Percentiles rank a stretch among this genome's conserved stretches.
phyloP scores from a whole-genome alignment of 306 rosid species.

The Citrullus amarus region DNA sequence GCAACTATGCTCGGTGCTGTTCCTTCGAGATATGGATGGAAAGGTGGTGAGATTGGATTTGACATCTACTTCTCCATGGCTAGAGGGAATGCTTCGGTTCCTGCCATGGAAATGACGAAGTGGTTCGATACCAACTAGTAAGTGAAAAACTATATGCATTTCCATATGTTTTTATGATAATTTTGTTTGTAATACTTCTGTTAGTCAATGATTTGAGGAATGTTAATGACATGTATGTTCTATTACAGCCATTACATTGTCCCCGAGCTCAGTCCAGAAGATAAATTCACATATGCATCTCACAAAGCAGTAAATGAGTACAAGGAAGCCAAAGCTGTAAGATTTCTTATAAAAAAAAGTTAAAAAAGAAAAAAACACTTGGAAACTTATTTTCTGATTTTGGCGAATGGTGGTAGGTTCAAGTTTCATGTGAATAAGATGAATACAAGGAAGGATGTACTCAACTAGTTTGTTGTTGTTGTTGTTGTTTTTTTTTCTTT shows the following conservation, averaged over 20 bases:
- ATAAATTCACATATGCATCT: conserved; percentile 67
- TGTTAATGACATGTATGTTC: neutral
- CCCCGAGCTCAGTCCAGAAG: conserved; percentile 73
- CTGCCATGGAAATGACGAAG: conserved; percentile 91
- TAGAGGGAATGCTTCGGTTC: conserved; percentile 63
- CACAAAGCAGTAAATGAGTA: conserved; percentile 78
- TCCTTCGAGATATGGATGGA: conserved; percentile 65
- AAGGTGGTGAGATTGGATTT: conserved; percentile 56
- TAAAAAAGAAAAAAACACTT: neutral
- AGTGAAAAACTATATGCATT: conserved; percentile 20
- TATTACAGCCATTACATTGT: conserved; percentile 70
- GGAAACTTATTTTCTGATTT: neutral
- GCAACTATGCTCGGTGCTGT: conserved; percentile 86
- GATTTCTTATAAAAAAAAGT: conserved; percentile 4
- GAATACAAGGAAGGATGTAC: neutral
- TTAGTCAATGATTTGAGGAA: conserved; percentile 1
- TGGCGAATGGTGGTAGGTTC: neutral
- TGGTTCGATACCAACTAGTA: conserved; percentile 83
- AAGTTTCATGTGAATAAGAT: neutral
- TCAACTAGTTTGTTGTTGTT: neutral
- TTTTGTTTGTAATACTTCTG: neutral
- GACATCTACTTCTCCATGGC: conserved; percentile 82
- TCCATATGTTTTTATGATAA: neutral
- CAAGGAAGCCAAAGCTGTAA: conserved; percentile 75
- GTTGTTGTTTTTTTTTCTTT: neutral